Base-by-base conservation (phyloP, 768 basidiomycete genomes). In the Rhizopogon sp. region DNA sequence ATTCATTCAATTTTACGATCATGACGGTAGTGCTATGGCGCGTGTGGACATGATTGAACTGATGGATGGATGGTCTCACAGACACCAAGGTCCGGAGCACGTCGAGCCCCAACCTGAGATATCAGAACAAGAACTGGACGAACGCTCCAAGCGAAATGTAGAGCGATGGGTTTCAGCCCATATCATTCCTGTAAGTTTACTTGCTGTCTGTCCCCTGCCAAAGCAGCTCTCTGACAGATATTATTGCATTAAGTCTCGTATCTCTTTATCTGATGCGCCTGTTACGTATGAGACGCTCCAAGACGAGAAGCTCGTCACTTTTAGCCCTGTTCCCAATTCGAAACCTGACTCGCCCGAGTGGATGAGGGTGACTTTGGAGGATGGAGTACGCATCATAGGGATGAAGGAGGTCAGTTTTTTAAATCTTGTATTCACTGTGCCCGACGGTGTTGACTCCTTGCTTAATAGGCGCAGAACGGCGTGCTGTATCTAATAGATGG, bases 161-260 rank as follows among this genome's bases (percentile, higher is more conserved):
- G 79, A 85, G 60, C 77, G 76, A 50, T 96, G 93, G 89, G 78
- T 95, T 0, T 82, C 84, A 1, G 86, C 86, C 2, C 93, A 94
- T 63, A 83, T 95, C 56, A 80, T 96, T 52, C 88, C 91, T 5
- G 93, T 93, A 65, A 58, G 78, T 68, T 25, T 8, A 29, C n/a
- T 22, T 59, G 31, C 10, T 17, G 22, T 44, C 39, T n/a, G 20
- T 44, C 39, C 37, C 16, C 4, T 39, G 44, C 33, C 0, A 28
- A 2, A n/a, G 37, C 11, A n/a, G 42, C 50, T 11, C 1, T 5
- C 45, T 41, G 13, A 43, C 57, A 9, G 8, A 16, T 8, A 14
- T 29, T 37, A 5, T 37, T 37, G 17, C 31, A 9, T 50, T 49
- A 63, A 79, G 66, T 79, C 72, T 13, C 80, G 76, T 3, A 74